Base-by-base conservation (phyloP, 1,139 yeast genomes). In the Lodderomyces theae region DNA sequence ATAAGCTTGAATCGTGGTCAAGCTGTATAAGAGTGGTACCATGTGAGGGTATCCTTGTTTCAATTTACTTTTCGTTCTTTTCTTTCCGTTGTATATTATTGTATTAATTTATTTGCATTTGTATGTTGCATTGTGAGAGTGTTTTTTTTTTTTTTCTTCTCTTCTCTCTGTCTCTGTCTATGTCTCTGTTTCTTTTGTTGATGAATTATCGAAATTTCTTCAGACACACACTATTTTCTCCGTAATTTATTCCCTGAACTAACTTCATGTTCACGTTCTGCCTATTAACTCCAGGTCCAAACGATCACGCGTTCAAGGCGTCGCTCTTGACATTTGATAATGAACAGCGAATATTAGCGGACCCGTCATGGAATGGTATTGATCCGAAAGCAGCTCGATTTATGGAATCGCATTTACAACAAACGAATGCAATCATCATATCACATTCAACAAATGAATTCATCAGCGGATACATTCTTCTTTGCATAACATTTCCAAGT, bases 361-460 rank as follows among this genome's bases (percentile, higher is more conserved):
- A 84, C 50, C 90, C 90, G 0, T 77, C 82, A 3, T 84, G 90
- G 90, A 77, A 79, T 51, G 85, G 86, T 3, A 53, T 52, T 35
- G 46, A 57, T 50, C 51, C 66, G 54, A 50, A 73, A 52, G 64
- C 61, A 58, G 56, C 60, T 48, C 21, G 70, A 54, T 64, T 68
- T 72, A 61, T 80, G 69, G 63, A 64, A 58, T 39, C 58, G 62
- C 48, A 70, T 64, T 43, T 72, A 37, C 66, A 77, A 16, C 73
- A 76, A 29, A 72, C 84, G 5, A 88, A 87, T 53, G 63, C 85
- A 24, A 77, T 92, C 3, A 58, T 92, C 5, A 64, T 92, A 15
- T 89, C 97, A 1, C 98, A 92, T 55, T 83, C 97, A 1, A 84
- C 96, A 0, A 72, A 83, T 1, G 82, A 85, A 39, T 90, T 82